A percentile compares a stretch with the other conserved stretches of the same genome.
These are phyloP conservation scores for Penicillium sp. DNA, from an alignment of 2,329 filamentous ascomycete species.

Conservation along the genomic window DNA sequence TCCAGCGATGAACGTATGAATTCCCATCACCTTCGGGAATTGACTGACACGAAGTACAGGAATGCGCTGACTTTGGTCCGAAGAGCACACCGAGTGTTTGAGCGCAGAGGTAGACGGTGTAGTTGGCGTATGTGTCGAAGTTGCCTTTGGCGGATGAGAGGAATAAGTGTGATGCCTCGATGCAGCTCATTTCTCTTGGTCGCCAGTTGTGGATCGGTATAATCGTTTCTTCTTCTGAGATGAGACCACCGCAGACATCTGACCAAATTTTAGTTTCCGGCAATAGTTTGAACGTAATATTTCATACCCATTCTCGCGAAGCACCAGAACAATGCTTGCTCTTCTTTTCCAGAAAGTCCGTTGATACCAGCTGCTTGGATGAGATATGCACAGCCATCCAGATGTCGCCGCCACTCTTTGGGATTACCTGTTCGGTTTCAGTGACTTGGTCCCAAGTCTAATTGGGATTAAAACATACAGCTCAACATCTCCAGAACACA, in stretches of 20 bases:
- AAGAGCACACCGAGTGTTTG: conserved; percentile 45
- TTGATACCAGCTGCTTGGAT: conserved; percentile 53
- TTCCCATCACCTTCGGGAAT: conserved; percentile 18
- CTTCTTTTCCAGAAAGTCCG: conserved; percentile 50
- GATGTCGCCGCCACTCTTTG: conserved; percentile 52
- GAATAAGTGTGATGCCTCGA: conserved; percentile 23
- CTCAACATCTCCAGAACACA: conserved; percentile 55
- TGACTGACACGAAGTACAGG: conserved; percentile 17
- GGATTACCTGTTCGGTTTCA: conserved; percentile 28
- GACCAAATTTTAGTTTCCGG: not conserved
- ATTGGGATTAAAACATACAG: conserved; percentile 29
- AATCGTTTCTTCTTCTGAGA: conserved; percentile 52
- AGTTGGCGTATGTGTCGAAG: conserved; percentile 53
- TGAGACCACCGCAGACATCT: conserved; percentile 54
- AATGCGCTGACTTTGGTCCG: conserved; percentile 9
- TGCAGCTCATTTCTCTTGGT: conserved; percentile 21
- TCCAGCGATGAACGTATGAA: conserved; percentile 35
- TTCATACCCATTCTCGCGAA: conserved; percentile 52
- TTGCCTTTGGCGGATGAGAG: conserved; percentile 26
- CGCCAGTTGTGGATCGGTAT: conserved; percentile 51
- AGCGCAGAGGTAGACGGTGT: conserved; percentile 50
- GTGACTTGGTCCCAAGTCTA: not conserved
- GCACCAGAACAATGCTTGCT: conserved; percentile 56
- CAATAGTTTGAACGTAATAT: not conserved
- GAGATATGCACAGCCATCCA: conserved; percentile 53